A percentile compares a stretch with the other conserved stretches of the same genome.
phyloP scores from a whole-genome alignment of 2,329 filamentous ascomycete species.

The Cladophialophora yegresii region DNA sequence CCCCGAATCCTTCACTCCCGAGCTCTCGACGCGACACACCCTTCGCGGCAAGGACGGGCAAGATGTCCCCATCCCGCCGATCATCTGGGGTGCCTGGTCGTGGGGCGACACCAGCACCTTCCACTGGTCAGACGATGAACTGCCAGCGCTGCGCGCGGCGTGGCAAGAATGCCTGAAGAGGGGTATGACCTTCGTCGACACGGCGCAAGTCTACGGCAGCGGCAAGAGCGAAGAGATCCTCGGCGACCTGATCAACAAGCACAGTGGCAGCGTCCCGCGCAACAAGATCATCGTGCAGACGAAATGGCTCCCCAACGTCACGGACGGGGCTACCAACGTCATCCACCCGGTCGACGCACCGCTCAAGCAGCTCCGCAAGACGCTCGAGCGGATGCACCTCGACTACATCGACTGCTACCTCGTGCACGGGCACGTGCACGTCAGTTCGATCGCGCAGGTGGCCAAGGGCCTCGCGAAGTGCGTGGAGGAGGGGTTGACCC shows the following conservation, averaged over 20 bases:
- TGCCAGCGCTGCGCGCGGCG: slow-evolving; percentile 43
- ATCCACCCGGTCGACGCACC: slow-evolving; percentile 42
- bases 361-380: slow-evolving; percentile 43
- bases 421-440: slow-evolving; percentile 50
- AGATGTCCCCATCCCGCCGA: slow-evolving; percentile 38
- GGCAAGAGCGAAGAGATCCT: slow-evolving; percentile 49
- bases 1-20: slow-evolving; percentile 8
- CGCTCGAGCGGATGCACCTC: slow-evolving; percentile 45
- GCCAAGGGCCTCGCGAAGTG: slow-evolving; percentile 49
- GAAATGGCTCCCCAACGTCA: slow-evolving; percentile 45
- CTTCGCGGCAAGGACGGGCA: slow-evolving; percentile 34
- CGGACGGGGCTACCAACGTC: slow-evolving; percentile 36
- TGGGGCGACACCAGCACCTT: slow-evolving; percentile 41
- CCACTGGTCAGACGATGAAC: slow-evolving; percentile 44
- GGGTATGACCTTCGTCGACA: slow-evolving; percentile 49
- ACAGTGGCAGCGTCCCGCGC: slow-evolving; percentile 38
- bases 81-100: slow-evolving; percentile 39
- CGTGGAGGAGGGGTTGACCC: slow-evolving; percentile 47
- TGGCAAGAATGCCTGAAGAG: slow-evolving; percentile 44
- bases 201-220: slow-evolving; percentile 48
- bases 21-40: slow-evolving; percentile 36
- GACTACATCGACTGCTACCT: slow-evolving; percentile 49
- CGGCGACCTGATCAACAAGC: slow-evolving; percentile 43
- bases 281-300: slow-evolving; percentile 47
- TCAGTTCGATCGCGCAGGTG: slow-evolving; percentile 44